Conservation (phyloP, 2,329 filamentous ascomycete genomes). For the Bipolaris victoriae region DNA sequence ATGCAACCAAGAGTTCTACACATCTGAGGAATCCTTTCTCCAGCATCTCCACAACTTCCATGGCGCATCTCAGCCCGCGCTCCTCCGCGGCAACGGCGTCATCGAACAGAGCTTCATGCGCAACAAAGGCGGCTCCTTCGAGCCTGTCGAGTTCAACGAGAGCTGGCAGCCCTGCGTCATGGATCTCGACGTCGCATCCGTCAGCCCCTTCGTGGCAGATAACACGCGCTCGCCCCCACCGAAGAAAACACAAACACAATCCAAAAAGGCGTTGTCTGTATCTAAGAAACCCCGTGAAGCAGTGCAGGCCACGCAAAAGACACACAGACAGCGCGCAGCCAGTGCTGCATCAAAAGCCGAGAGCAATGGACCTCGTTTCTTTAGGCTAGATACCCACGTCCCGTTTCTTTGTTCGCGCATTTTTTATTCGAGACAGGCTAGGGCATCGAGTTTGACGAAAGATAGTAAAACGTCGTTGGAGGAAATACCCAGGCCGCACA, state of each 20-base stretch:
- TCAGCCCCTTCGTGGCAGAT: slow-evolving; percentile 35
- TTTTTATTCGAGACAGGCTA: slow-evolving; percentile 40
- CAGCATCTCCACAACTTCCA: slow-evolving; percentile 45
- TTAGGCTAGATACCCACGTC: slow-evolving; percentile 40
- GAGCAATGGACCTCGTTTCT: slow-evolving; percentile 37
- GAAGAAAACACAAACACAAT: slow-evolving; percentile 11
- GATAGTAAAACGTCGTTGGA: slow-evolving; percentile 36
- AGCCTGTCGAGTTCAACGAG: slow-evolving; percentile 44
- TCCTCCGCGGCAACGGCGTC: slow-evolving; percentile 34
- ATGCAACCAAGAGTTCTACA: slow-evolving; percentile 45
- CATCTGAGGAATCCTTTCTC: slow-evolving; percentile 42
- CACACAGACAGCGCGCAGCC: slow-evolving; percentile 30
- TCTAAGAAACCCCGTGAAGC: slow-evolving; percentile 26
- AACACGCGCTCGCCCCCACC: slow-evolving; percentile 3
- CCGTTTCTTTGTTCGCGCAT: slow-evolving; percentile 42
- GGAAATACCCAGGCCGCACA: slow-evolving; percentile 38
- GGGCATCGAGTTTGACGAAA: slow-evolving; percentile 25
- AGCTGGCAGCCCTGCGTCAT: slow-evolving; percentile 40
- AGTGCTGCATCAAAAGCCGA: slow-evolving; percentile 22
- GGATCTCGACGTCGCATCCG: slow-evolving; percentile 30
- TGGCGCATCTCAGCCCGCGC: slow-evolving; percentile 34
- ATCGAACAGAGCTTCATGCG: slow-evolving; percentile 46
- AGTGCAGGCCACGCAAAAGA: slow-evolving; percentile 13
- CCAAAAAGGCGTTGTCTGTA: slow-evolving; percentile 18
- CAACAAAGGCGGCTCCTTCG: slow-evolving; percentile 45